Evolutionary conservation across 1,284 basidiomycete species (phyloP).

Genomic region (Malassezia furfur): DNA sequence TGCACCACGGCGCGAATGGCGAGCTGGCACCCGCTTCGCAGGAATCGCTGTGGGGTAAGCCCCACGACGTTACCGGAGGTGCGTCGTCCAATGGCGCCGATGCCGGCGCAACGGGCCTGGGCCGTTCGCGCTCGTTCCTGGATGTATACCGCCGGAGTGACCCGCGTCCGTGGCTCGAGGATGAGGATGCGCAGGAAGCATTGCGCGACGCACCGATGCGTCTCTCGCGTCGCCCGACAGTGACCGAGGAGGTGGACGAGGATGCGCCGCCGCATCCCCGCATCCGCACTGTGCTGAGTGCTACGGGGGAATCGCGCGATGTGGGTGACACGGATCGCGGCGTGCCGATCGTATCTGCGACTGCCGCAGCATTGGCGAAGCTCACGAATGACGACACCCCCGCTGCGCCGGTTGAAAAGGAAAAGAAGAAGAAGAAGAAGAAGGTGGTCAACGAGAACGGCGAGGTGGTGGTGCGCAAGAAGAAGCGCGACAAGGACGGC

Average conservation of each 20-base stretch:
- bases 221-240: constrained; percentile 1
- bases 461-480: constrained; percentile 3
- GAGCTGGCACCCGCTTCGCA: background rate
- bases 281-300: constrained; percentile 9
- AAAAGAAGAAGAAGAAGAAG: background rate
- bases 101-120: background rate
- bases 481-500: constrained; percentile 9
- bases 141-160: background rate
- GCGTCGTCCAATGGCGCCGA: no score
- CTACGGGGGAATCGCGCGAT: background rate
- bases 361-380: constrained; percentile 10
- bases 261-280: constrained; percentile 6
- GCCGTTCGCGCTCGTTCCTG: constrained; percentile 10
- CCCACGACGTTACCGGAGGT: background rate
- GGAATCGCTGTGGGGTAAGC: background rate
- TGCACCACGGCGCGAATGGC: background rate
- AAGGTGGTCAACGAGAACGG: background rate
- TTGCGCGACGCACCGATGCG: background rate
- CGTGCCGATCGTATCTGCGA: constrained; percentile 8
- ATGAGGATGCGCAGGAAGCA: background rate
- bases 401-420: constrained; percentile 4
- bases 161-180: constrained; percentile 1
- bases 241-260: constrained; percentile 7
- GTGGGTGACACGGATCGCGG: background rate
- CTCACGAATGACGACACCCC: constrained; percentile 5